Evolutionary conservation across 805 yeast species (phyloP).

Genomic region (Sungouiozyma intestinalis): DNA sequence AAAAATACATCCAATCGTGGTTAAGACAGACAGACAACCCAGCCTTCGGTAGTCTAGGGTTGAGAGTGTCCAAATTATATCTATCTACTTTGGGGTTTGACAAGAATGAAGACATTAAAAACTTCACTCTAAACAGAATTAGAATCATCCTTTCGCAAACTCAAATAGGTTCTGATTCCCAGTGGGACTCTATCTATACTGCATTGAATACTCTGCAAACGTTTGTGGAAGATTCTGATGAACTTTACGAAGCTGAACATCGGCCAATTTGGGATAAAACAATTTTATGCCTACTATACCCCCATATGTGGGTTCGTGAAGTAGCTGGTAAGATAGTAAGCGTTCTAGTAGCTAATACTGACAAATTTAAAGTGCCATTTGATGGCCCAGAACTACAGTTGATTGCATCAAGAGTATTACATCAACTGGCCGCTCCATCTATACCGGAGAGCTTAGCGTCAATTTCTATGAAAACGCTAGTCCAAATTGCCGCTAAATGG

Average conservation of each 20-base stretch:
- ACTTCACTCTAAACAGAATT: conserved; percentile 29
- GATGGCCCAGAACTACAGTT: conserved; percentile 47
- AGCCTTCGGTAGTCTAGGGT: conserved; percentile 59
- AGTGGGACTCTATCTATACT: conserved; percentile 74
- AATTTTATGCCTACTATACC: conserved; percentile 54
- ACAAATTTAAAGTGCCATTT: conserved; percentile 28
- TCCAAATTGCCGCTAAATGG: conserved; percentile 55
- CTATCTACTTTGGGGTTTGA: conserved; percentile 39
- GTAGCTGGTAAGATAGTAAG: conserved; percentile 52
- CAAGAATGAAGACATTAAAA: conserved; percentile 31
- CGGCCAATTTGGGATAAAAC: conserved; percentile 41
- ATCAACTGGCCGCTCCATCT: conserved; percentile 75
- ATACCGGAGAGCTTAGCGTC: conserved; percentile 52
- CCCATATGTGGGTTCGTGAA: conserved; percentile 87
- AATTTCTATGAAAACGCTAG: conserved; percentile 58
- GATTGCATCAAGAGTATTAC: conserved; percentile 54
- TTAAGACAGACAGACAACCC: conserved; percentile 42
- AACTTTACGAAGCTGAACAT: conserved; percentile 22
- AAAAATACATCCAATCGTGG: conserved; percentile 46
- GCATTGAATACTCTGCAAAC: conserved; percentile 44
- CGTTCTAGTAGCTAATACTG: conserved; percentile 35
- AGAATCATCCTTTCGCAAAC: conserved; percentile 29
- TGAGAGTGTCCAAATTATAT: conserved; percentile 57
- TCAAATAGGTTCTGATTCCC: conserved; percentile 34
- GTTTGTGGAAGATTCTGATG: conserved; percentile 31